Percentiles rank a stretch among this genome's conserved stretches.
Conservation (phyloP, 176 grass and related monocot species). For the Raddia guianensis region DNA sequence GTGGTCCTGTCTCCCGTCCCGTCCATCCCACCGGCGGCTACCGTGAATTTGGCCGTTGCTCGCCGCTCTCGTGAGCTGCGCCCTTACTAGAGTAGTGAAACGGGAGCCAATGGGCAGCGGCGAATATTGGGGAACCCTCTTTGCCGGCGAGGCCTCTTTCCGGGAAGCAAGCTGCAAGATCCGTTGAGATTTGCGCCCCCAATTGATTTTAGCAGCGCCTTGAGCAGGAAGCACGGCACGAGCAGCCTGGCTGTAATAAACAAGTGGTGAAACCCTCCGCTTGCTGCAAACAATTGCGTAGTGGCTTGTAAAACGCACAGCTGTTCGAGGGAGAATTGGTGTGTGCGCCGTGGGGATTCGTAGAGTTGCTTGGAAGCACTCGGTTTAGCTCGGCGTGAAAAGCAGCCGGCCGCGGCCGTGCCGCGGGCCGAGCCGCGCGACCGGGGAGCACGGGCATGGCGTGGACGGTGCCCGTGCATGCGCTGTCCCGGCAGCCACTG, state of each 20-base stretch:
- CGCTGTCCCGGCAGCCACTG: neutral
- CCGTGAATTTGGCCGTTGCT: neutral
- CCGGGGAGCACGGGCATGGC: neutral
- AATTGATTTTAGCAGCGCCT: neutral
- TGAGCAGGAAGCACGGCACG: neutral
- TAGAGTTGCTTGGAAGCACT: neutral
- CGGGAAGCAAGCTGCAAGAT: constrained; percentile 18
- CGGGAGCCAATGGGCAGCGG: neutral
- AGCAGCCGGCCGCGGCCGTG: neutral
- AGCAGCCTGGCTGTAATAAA: neutral
- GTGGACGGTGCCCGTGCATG: constrained; percentile 14
- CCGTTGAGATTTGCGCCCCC: neutral
- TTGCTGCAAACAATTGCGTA: neutral
- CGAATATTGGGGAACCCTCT: neutral
- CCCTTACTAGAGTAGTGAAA: neutral
- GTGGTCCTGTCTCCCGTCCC: neutral
- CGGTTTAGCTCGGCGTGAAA: neutral
- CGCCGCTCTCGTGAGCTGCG: neutral
- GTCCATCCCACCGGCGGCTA: neutral
- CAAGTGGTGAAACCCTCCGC: neutral
- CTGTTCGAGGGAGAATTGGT: no score
- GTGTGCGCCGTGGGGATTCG: neutral
- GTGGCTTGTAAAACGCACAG: neutral
- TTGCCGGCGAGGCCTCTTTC: constrained; percentile 42
- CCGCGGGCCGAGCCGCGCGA: neutral